Evolutionary conservation across 805 yeast genomes (phyloP), one percentile per base, ranked within the genome.

Genomic region (Metschnikowia anglica): DNA sequence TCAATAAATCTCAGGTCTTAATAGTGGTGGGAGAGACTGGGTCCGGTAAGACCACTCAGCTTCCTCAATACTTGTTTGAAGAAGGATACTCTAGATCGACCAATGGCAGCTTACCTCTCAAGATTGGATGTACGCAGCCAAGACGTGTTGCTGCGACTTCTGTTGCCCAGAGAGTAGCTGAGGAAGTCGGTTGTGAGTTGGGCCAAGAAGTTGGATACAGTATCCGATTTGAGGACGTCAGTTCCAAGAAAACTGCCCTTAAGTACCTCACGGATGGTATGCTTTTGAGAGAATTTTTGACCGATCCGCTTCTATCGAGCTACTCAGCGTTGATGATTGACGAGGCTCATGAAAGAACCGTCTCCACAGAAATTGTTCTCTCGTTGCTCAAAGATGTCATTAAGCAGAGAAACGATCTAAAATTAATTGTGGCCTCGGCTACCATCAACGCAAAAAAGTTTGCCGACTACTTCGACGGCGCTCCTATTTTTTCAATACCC

Each of bases 221-320:
- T 4, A 78, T 91, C 41, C 73, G 98, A 48, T 91, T 93, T 62
- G 99, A 93, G 44, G 95, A 90, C 48, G 74, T 72, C 43, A 77
- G 89, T 0, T 72, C 79, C 27, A 73, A 73, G 1, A 68, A 72
- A 13, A 93, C 99, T 0, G 63, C 74, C 11, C 73, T 93, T 39
- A 91, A 91, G 66, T 93, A 93, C 63, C 77, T 90, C 79, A 93
- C 99, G 0, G 99, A 93, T 62, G 99, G 99, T 74, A 87, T 89
- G 88, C 72, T 93, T 16, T 69, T 90, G 25, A 67, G 97, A 45
- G 99, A 93, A 63, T 83, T 88, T 51, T 65, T 90, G 25, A 69
- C 76, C 1, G 97, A 90, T 59, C 87, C 95, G 0, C 78, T 78
- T 32, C 63, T 90, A 30, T 63, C 73, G 1, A 67, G 65, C 2